Base-by-base conservation (phyloP, 495 filamentous ascomycete species). In the Penicillium flavigenum region DNA sequence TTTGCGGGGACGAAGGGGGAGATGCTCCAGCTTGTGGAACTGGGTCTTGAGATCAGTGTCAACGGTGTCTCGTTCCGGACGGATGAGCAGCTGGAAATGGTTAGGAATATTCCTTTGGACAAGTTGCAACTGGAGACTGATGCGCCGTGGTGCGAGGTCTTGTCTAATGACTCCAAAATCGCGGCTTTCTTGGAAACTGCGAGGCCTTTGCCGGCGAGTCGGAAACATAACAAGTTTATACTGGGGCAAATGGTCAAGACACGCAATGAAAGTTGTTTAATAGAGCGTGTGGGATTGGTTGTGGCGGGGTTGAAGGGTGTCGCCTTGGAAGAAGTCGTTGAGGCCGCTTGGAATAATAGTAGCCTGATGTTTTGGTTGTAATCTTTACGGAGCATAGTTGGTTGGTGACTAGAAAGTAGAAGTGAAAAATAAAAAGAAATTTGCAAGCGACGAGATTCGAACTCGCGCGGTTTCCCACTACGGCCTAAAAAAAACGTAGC, bases 51-150 rank as follows among this genome's bases (percentile, higher is more conserved):
- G 9, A 61, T 72, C 11, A 72, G 70, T 57, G 65, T 70, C 1
- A 69, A 72, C 27, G 67, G 70, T 9, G 57, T 70, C 2, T 67
- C 58, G 10, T 72, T 70, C 16, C 63, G 63, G 2, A 70, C 57
- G 0, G 63, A 67, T 7, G 70, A 67, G 4, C 62, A 64, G 11
- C 20, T 61, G 46, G 65, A 69, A 3, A 72, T 72, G 70, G 65
- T 69, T 1, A 60, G 62, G 2, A 26, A 55, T 42, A 61, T 72
- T 34, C 67, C 70, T 1, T 27, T 70, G 47, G 56, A 63, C 0
- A 65, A 47, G 26, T 36, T 72, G n/a, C 67, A 72, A 43, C 46
- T 72, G n/a, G 70, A 72, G 49, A 71, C 67, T 1, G 68, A 72
- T 60, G 67, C 70, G 5, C 68, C 70, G 5, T 72, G 70, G 70